Conservation (phyloP, 1,284 basidiomycete genomes). For the Puccinia polysora region DNA sequence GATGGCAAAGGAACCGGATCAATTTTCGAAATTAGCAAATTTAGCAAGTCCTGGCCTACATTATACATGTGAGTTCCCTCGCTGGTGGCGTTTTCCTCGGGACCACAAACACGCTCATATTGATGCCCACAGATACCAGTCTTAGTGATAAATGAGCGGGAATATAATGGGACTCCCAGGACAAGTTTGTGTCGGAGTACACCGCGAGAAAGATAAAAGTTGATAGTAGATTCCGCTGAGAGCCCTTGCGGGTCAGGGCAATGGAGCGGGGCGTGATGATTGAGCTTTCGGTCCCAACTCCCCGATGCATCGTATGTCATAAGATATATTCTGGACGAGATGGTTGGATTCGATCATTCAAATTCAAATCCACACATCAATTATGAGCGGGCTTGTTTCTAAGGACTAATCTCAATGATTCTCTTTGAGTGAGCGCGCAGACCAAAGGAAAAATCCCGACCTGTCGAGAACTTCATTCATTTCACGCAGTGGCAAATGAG, state of each 20-base stretch:
- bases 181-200: conserved; percentile 35
- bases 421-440: too few relatives aligned
- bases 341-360: neutral
- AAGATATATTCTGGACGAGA: conserved; percentile 23
- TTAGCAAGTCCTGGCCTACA: conserved; percentile 4
- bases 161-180: conserved; percentile 40
- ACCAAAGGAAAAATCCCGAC: conserved; percentile 2
- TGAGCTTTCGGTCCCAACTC: conserved; percentile 36
- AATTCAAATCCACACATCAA: neutral
- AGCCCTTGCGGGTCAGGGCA: neutral
- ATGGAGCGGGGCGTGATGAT: conserved; percentile 36
- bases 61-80: conserved; percentile 43
- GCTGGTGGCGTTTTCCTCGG: conserved; percentile 24
- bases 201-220: conserved; percentile 41
- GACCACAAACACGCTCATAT: conserved; percentile 41
- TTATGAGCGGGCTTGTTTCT: too few relatives aligned
- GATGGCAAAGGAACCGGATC: neutral
- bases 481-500: conserved; percentile 36
- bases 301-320: conserved; percentile 44
- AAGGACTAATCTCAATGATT: too few relatives aligned
- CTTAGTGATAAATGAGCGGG: conserved; percentile 38
- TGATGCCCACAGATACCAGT: conserved; percentile 34
- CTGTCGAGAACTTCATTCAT: conserved; percentile 41
- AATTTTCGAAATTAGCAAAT: neutral
- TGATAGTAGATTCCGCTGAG: conserved; percentile 22